Percentiles rank a stretch among this genome's conserved stretches.
Evolutionary conservation across 176 grass and related monocot species (phyloP).

Genomic region (Eragrostis nindensis): DNA sequence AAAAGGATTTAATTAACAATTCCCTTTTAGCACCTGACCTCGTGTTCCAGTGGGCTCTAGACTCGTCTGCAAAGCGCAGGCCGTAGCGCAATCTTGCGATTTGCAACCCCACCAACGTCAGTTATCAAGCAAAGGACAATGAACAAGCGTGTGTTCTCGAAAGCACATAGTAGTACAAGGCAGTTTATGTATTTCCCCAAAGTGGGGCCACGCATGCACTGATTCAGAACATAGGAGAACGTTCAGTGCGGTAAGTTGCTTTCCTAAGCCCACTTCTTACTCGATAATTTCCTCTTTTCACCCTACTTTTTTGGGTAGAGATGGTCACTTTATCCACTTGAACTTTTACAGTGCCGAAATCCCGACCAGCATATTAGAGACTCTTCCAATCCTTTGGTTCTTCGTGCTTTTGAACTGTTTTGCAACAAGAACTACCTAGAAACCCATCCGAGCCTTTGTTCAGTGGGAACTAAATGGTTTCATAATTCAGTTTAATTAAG

Average conservation of each 20-base stretch:
- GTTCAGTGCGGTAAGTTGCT: neutral
- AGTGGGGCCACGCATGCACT: slow-evolving; percentile 9
- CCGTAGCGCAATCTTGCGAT: neutral
- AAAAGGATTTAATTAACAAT: neutral
- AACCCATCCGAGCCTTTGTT: neutral
- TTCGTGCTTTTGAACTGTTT: neutral
- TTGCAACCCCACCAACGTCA: neutral
- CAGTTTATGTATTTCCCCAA: neutral
- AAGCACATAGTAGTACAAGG: neutral
- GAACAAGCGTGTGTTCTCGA: neutral
- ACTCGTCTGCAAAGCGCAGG: neutral
- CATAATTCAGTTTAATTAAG: no score
- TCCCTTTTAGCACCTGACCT: neutral
- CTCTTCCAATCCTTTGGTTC: neutral
- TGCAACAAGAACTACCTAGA: neutral
- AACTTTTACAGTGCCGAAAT: neutral
- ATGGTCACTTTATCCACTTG: neutral
- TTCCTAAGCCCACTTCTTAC: neutral
- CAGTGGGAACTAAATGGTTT: neutral
- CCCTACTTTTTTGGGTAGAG: neutral
- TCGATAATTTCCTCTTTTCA: neutral
- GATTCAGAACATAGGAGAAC: neutral
- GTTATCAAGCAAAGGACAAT: neutral
- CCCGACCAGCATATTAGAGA: neutral
- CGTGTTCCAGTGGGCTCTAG: neutral